Evolutionary conservation across 202 grass and related monocot species (phyloP).

Genomic region (Carex sylvatica): DNA sequence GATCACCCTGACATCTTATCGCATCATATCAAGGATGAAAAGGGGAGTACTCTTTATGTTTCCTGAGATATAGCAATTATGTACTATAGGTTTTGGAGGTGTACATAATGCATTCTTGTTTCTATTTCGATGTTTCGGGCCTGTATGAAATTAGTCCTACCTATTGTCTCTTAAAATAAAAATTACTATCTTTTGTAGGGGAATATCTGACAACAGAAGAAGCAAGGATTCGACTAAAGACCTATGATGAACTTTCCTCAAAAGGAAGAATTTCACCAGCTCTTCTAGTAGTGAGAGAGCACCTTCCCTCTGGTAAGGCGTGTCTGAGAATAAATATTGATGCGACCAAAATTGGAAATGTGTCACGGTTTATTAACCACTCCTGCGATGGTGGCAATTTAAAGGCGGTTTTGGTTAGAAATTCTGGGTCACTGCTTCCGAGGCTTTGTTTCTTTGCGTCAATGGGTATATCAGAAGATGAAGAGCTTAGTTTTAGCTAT

Average conservation of each 20-base stretch:
- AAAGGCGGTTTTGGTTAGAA: slow-evolving; percentile 54
- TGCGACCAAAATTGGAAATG: slow-evolving; percentile 70
- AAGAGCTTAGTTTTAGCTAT: slow-evolving; percentile 85
- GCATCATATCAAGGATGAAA: neutral
- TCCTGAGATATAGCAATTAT: neutral
- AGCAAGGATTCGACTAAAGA: slow-evolving; percentile 42
- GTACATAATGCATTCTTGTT: neutral
- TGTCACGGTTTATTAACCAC: slow-evolving; percentile 85
- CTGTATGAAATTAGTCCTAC: neutral
- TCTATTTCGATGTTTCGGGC: neutral
- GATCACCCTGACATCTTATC: neutral
- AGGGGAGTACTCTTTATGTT: neutral
- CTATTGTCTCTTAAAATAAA: neutral
- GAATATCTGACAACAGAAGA: slow-evolving; percentile 78
- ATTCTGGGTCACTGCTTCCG: slow-evolving; percentile 58
- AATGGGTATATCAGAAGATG: slow-evolving; percentile 45
- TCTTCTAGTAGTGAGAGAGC: slow-evolving; percentile 70
- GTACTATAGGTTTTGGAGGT: neutral
- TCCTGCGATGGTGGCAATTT: slow-evolving; percentile 91
- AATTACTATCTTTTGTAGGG: slow-evolving; percentile 31
- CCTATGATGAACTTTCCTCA: slow-evolving; percentile 66
- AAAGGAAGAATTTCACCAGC: slow-evolving; percentile 51
- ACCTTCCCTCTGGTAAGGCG: slow-evolving; percentile 78
- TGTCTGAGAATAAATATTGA: slow-evolving; percentile 84
- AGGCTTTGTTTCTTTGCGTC: slow-evolving; percentile 76